Base-by-base conservation (phyloP, 805 yeast species). In the Torulaspora delbrueckii region DNA sequence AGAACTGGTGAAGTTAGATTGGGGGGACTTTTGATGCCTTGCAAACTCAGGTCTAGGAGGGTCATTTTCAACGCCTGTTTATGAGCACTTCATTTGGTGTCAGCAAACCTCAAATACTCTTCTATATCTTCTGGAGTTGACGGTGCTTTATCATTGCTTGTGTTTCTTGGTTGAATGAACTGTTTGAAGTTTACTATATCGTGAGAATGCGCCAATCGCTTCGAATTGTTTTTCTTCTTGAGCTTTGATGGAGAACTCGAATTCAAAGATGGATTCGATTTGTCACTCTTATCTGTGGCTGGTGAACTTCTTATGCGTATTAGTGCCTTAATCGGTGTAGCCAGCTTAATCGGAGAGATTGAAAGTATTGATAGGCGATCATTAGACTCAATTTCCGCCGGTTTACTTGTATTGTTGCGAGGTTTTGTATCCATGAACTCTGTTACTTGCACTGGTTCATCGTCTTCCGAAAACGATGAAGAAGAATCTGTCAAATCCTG, bases 101-200 rank as follows among this genome's bases (percentile, higher is more conserved):
- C 64, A 6, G 62, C 62, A 46, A 48, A 62, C 26, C 51, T 53
- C 34, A 62, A 44, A 41, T 60, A 62, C 31, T 53, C 52, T 24
- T 52, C 55, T 16, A 61, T 51, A 16, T 59, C 57, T 26, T 61
- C 62, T 2, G 53, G 35, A 6, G 61, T 37, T 36, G 48, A 34
- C 42, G 35, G 42, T 22, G 33, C 42, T 31, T 37, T 41, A 7
- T 32, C 25, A 22, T 36, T 48, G 30, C 22, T 28, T 14, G 24
- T 19, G n/a, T 13, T 33, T 26, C 8, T 35, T 24, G 52, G 49
- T n/a, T 30, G 39, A 10, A 54, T 43, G 40, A 51, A 54, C 34
- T 47, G 45, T 39, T 53, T 48, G 35, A 54, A 54, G 30, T 56
- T 51, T 3, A 50, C 37, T 3, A 54, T 51, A 31, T 54, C 54